A percentile compares a stretch with the other conserved stretches of the same genome.
phyloP scores from a whole-genome alignment of 169 alveolate genomes.

The Eimeria praecox region DNA sequence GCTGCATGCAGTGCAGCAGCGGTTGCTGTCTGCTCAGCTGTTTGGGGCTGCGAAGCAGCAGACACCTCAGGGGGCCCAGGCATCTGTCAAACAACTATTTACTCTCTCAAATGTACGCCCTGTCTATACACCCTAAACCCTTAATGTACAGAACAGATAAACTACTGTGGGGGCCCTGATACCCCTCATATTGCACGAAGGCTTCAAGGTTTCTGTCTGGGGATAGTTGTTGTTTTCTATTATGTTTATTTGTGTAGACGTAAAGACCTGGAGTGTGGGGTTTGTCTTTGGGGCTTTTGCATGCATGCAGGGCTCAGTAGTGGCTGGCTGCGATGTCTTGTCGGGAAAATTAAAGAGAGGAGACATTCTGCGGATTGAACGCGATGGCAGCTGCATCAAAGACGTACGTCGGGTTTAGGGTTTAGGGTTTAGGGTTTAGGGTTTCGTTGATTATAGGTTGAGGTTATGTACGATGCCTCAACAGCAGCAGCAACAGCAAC shows the following conservation, averaged over 20 bases:
- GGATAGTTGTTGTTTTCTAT: background rate
- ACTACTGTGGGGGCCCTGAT: too few species aligned
- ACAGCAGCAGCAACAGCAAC: background rate
- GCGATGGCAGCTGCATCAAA: background rate
- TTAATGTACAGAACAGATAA: too few species aligned
- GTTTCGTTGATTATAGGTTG: background rate
- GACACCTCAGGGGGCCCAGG: constrained; percentile 3
- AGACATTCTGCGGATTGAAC: background rate
- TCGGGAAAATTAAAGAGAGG: constrained; percentile 5
- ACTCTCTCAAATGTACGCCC: constrained; percentile 19
- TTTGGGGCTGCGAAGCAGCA: background rate
- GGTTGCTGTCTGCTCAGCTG: constrained; percentile 20
- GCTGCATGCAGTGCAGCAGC: constrained; percentile 46
- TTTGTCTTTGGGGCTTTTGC: background rate
- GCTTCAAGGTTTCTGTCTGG: background rate
- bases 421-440: constrained; percentile 46
- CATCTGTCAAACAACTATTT: constrained; percentile 2
- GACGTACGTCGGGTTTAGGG: background rate
- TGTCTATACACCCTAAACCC: background rate
- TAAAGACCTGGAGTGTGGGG: background rate
- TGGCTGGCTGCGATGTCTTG: constrained; percentile 44
- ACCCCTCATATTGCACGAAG: too few species aligned
- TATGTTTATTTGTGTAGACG: too few species aligned
- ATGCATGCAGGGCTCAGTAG: constrained; percentile 34
- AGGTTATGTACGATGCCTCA: background rate